Conservation (phyloP, 2,329 filamentous ascomycete genomes). For the Neoascochyta sp. region DNA sequence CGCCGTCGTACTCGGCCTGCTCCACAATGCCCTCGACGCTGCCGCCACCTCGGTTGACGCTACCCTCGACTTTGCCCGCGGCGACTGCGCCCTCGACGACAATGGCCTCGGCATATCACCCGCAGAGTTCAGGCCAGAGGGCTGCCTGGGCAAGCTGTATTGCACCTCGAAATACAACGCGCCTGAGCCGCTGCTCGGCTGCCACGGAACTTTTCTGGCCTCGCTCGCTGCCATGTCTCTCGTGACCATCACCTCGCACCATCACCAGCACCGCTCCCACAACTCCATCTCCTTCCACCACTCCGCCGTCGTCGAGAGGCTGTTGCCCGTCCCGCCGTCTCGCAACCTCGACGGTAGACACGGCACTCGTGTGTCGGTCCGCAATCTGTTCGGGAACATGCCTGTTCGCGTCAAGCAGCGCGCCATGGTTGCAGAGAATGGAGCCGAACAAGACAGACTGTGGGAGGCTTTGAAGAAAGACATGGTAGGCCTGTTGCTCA, state of each 20-base stretch:
- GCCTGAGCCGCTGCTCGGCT: constrained; percentile 56
- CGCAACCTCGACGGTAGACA: constrained; percentile 55
- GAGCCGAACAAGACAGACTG: constrained; percentile 54
- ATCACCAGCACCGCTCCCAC: constrained; percentile 56
- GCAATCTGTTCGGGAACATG: constrained; percentile 84
- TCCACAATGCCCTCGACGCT: constrained; percentile 85
- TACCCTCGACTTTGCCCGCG: constrained; percentile 69
- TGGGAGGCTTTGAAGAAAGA: constrained; percentile 62
- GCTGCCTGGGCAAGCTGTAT: constrained; percentile 69
- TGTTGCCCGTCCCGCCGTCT: constrained; percentile 58
- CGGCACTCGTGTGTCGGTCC: constrained; percentile 73
- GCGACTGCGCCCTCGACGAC: constrained; percentile 77
- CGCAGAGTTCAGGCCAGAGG: constrained; percentile 65
- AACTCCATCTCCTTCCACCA: constrained; percentile 69
- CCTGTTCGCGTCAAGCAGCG: constrained; percentile 85
- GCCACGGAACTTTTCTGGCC: constrained; percentile 70
- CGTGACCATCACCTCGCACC: constrained; percentile 70
- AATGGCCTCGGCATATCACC: constrained; percentile 75
- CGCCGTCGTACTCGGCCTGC: constrained; percentile 64
- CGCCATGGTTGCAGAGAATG: constrained; percentile 51
- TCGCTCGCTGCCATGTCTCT: constrained; percentile 73
- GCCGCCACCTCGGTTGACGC: constrained; percentile 65
- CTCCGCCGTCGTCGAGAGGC: constrained; percentile 61
- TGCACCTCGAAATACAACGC: constrained; percentile 69
- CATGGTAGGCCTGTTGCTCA: constrained; percentile 64